Evolutionary conservation across 2,329 filamentous ascomycete species (phyloP), one percentile per base, ranked within the genome.

Genomic region (Coniochaeta pulveracea): DNA sequence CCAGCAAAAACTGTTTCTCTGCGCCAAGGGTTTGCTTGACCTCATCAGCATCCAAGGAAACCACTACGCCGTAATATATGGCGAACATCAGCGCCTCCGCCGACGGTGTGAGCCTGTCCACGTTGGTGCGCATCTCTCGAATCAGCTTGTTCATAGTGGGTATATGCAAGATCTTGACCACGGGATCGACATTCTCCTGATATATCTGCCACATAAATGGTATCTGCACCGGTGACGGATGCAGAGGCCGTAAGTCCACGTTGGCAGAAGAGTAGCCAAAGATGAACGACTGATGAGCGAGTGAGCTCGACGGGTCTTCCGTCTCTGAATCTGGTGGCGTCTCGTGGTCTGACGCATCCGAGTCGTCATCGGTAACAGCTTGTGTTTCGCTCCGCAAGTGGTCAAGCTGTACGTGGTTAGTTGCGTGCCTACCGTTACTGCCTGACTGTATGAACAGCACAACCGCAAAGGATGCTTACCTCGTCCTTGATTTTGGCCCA

Each of bases 401-500:
- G 37, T 61, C 55, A 19, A 64, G 49, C 59, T 63, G 34, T 3
- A 11, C n/a, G 19, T 10, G 14, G 19, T 31, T 19, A 31, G 28
- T 10, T 31, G 7, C 17, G 9, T 14, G 18, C 7, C n/a, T 29
- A 19, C 17, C 27, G 15, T 6, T 26, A 6, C 24, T n/a, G 24
- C 6, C 5, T 38, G 21, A 38, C 29, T 22, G 15, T 23, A 8
- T 17, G 30, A 18, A 26, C 11, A 34, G 12, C 12, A 21, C 21
- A n/a, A 21, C 24, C 6, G 25, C 25, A 10, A 8, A n/a, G 12
- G 10, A 18, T 21, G 31, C 30, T 43, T 54, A 79, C 76, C 64
- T 86, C 80, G 34, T 85, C 81, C 38, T 77, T 82, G 33, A 88
- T 63, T 40, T 72, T 82, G 14, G 79, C 73, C 80, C 80, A 85